phyloP scores from a whole-genome alignment of 805 yeast species.

The Saccharomycopsis oosterbeekiorum region DNA sequence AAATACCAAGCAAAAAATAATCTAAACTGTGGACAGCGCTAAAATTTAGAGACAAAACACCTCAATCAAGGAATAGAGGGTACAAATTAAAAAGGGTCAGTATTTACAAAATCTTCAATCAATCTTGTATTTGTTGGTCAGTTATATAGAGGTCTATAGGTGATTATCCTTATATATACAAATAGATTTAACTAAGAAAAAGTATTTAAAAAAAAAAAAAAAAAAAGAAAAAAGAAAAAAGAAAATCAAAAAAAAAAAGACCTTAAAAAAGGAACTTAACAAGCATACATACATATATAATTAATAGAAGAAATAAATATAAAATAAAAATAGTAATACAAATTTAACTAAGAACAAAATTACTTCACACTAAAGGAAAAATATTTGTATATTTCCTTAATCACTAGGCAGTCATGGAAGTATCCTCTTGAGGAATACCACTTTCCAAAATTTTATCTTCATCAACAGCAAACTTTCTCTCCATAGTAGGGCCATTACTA shows the following conservation, averaged over 20 bases:
- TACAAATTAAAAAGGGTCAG: too few relatives aligned
- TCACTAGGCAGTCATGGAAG: constrained; percentile 15
- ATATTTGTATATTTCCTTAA: constrained; percentile 3
- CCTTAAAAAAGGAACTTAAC: neutral
- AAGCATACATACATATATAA: neutral
- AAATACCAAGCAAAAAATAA: too few relatives aligned
- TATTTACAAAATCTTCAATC: neutral
- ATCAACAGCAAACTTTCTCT: constrained; percentile 68
- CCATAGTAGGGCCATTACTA: constrained; percentile 30
- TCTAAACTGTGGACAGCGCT: neutral
- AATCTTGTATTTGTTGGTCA: too few relatives aligned
- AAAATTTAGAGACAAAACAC: neutral
- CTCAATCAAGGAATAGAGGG: neutral
- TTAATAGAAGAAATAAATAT: neutral
- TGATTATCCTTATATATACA: neutral
- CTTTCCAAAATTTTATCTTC: constrained; percentile 65
- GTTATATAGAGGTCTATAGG: neutral
- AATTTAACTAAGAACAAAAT: neutral
- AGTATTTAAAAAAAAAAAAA: neutral
- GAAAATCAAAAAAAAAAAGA: neutral
- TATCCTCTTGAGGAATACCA: constrained; percentile 38
- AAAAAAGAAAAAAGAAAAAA: neutral
- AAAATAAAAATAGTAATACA: neutral
- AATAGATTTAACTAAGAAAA: neutral
- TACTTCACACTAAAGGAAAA: neutral